These are phyloP conservation scores for Straminergon stramineum DNA, from an alignment of 225 moss, liverwort and hornwort genomes.

Conservation along the genomic window DNA sequence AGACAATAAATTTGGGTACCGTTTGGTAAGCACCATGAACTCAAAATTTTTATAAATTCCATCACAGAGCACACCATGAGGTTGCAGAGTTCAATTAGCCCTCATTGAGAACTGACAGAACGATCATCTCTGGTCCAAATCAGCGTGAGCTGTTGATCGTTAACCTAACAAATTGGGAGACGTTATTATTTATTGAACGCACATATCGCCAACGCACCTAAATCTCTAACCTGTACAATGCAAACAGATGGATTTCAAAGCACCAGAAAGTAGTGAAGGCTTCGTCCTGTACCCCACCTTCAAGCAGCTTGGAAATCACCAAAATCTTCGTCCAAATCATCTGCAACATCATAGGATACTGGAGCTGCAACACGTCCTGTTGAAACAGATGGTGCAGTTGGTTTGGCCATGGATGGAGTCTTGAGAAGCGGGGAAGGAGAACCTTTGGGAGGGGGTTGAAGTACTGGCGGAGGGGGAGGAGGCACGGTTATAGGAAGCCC, in stretches of 20 bases:
- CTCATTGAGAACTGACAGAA: background rate
- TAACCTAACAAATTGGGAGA: background rate
- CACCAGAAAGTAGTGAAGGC: background rate
- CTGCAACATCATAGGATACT: slow-evolving; percentile 1
- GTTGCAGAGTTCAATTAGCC: background rate
- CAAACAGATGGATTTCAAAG: background rate
- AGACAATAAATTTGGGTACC: background rate
- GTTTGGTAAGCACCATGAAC: background rate
- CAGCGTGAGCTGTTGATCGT: background rate
- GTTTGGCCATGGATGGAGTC: slow-evolving; percentile 28
- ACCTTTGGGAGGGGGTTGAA: slow-evolving; percentile 23
- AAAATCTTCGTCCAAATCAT: slow-evolving; percentile 79
- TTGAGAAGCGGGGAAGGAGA: slow-evolving; percentile 19
- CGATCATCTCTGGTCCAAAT: background rate
- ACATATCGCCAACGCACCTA: background rate
- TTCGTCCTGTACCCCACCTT: background rate
- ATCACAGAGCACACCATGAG: background rate
- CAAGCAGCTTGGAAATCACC: slow-evolving; percentile 96
- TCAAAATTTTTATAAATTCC: background rate
- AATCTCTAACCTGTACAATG: slow-evolving; percentile 13
- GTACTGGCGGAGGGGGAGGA: slow-evolving; percentile 67
- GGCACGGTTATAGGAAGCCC: slow-evolving; percentile 64
- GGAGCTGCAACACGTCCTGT: background rate
- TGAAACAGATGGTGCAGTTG: slow-evolving; percentile 4
- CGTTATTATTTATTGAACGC: background rate